Evolutionary conservation across 768 basidiomycete species (phyloP).

Genomic region (Tulasnella sp.): DNA sequence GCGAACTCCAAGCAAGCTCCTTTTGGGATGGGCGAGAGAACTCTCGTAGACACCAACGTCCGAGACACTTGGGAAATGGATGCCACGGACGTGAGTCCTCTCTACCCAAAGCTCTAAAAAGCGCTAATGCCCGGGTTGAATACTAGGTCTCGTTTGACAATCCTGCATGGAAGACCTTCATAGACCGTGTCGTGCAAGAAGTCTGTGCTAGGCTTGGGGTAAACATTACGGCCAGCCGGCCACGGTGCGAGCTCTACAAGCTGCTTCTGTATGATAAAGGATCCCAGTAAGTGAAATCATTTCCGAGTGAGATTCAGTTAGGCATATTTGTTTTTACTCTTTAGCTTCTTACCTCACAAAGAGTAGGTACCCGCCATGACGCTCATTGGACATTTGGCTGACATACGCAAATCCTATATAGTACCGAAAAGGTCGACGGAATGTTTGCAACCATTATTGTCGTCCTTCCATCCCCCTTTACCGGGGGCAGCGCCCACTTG

Average conservation of each 20-base stretch:
- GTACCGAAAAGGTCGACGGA: conserved; percentile 53
- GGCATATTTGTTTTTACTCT: neutral
- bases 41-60: conserved; percentile 47
- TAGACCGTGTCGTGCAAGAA: conserved; percentile 42
- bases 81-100: conserved; percentile 41
- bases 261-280: conserved; percentile 54
- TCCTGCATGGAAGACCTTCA: conserved; percentile 48
- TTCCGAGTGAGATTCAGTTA: neutral
- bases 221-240: conserved; percentile 39
- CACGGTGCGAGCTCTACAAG: conserved; percentile 52
- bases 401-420: conserved; percentile 35
- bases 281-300: conserved; percentile 51
- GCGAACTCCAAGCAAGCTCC: conserved; percentile 48
- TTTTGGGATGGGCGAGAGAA: conserved; percentile 52
- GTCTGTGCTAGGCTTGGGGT: conserved; percentile 50
- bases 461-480: conserved; percentile 52
- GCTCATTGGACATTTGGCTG: neutral
- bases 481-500: conserved; percentile 53
- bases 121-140: neutral
- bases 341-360: conserved; percentile 53
- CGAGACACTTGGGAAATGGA: conserved; percentile 58
- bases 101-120: neutral
- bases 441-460: conserved; percentile 60
- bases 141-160: conserved; percentile 49
- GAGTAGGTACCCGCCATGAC: conserved; percentile 46